phyloP scores from a whole-genome alignment of 2,329 filamentous ascomycete genomes.

The Emergomyces africanus region DNA sequence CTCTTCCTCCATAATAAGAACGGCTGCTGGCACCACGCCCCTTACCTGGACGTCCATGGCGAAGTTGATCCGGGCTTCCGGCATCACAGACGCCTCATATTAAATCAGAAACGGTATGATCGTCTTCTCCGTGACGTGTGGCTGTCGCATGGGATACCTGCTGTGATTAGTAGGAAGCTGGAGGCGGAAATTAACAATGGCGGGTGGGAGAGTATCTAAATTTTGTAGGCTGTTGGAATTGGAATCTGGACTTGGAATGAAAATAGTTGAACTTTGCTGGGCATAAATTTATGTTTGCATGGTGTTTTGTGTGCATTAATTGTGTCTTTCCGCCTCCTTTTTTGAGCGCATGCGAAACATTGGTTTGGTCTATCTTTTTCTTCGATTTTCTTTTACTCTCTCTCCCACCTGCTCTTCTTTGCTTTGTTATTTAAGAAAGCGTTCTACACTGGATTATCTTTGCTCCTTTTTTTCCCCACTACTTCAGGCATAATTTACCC shows the following conservation, averaged over 20 bases:
- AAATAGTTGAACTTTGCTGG: background rate
- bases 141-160: slow-evolving; percentile 76
- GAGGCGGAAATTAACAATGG: slow-evolving; percentile 96
- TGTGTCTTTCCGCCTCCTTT: background rate
- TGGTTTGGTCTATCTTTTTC: background rate
- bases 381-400: background rate
- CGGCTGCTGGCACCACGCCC: slow-evolving; percentile 75
- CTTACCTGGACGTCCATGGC: slow-evolving; percentile 91
- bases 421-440: background rate
- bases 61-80: slow-evolving; percentile 87
- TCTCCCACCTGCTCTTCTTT: background rate
- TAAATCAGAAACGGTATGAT: slow-evolving; percentile 92
- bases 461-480: background rate
- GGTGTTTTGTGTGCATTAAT: background rate
- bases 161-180: slow-evolving; percentile 74
- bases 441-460: too few species aligned
- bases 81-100: slow-evolving; percentile 74
- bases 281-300: background rate
- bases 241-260: background rate
- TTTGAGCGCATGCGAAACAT: background rate
- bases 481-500: background rate
- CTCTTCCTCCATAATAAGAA: slow-evolving; percentile 72
- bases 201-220: slow-evolving; percentile 70
- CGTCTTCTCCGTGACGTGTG: slow-evolving; percentile 73
- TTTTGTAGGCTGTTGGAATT: background rate